These are phyloP conservation scores for Gomphus bonarii DNA, from an alignment of 1,284 basidiomycete species.

Conservation along the genomic window DNA sequence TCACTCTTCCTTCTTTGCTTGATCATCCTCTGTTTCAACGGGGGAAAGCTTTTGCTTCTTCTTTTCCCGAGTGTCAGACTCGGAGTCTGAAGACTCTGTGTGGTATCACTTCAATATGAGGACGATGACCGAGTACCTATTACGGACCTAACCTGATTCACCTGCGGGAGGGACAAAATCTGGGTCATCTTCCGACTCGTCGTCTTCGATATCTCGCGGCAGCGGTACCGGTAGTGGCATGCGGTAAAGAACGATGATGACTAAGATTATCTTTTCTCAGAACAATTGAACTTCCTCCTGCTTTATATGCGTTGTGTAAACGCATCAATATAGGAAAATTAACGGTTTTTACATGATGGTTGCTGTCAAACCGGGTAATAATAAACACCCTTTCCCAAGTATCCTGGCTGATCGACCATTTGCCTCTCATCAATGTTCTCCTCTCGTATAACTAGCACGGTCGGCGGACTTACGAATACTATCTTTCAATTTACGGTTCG, in stretches of 20 bases:
- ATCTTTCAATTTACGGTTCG: slow-evolving; percentile 46
- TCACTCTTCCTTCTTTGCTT: slow-evolving; percentile 6
- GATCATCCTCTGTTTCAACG: neutral
- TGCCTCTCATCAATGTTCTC: neutral
- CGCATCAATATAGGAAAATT: neutral
- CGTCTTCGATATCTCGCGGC: slow-evolving; percentile 1
- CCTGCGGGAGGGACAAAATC: slow-evolving; percentile 9
- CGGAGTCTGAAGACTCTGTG: slow-evolving; percentile 9
- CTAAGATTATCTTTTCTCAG: neutral
- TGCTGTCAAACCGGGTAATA: neutral
- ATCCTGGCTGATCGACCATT: neutral
- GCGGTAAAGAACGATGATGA: neutral
- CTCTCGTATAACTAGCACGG: neutral
- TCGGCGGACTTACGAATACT: slow-evolving; percentile 28
- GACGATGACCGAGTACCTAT: neutral
- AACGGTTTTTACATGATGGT: neutral
- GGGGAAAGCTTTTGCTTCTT: neutral
- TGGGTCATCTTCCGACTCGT: slow-evolving; percentile 9
- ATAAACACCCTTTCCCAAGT: neutral
- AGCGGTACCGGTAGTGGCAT: neutral
- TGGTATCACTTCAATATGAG: neutral
- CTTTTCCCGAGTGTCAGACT: neutral
- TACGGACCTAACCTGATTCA: slow-evolving; percentile 12
- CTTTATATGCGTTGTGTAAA: no score
- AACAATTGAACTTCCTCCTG: no score